Evolutionary conservation across 75 land plant species (phyloP), one percentile per base, ranked within the genome.

Genomic region (Adiantum capillusveneris): DNA sequence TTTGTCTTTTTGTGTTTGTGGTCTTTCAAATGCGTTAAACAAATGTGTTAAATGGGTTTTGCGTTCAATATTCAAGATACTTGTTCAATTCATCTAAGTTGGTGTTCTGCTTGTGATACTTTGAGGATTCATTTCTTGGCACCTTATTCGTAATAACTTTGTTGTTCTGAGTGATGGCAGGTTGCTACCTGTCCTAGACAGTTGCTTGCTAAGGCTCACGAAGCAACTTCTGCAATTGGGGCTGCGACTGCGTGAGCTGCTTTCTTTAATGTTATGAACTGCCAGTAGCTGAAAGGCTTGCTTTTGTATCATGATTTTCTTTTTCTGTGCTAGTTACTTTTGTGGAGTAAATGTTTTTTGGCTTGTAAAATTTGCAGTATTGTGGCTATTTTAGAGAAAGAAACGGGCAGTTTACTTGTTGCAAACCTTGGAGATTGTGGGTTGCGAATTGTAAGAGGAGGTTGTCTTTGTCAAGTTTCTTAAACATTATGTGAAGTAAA

Each of bases 351-450:
- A 34, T 34, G 9, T 5, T 9, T 34, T 3, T 3, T 34, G 37
- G 37, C 37, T 34, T 3, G 37, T 34, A 34, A 34, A 5, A 3
- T 9, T 34, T 54, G 59, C 59, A 93, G 98, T 53, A 83, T 94
- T 67, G 76, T 89, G 61, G 98, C 96, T 0, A 86, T 85, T 75
- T 56, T 94, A 70, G 90, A 82, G 58, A 60, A 64, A 56, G 73
- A 65, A 21, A 66, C 64, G 63, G 98, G 98, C 42, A 75, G 48
- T 44, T 67, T 94, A 24, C 87, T 73, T 58, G 66, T 89, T 52
- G 98, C 96, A 25, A 94, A 69, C 72, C 69, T 94, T 63, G 98
- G 98, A 54, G 98, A 94, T 66, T 94, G 98, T 79, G 96, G 87
- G 29, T 66, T 94, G n/a, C 69, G 84, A 14, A 30, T 89, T 56